Base-by-base conservation (phyloP, 257 asterid species). In the Ballota nigra region DNA sequence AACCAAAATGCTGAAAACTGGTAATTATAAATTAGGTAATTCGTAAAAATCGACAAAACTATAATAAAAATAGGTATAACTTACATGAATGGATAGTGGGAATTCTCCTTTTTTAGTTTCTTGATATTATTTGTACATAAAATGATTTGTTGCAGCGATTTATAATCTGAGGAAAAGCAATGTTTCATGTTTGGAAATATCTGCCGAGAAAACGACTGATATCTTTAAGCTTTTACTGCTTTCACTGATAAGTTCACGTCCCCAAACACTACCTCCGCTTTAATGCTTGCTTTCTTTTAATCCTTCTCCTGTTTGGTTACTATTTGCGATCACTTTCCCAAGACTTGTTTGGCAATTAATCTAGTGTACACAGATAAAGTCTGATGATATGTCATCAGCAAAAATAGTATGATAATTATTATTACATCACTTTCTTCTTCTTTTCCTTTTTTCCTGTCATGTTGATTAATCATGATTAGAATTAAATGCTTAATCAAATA, bases 141-240 rank as follows among this genome's bases (percentile, higher is more conserved):
- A 38, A 59, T 41, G 26, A 52, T 59, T 41, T 70, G 38, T 26
- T 60, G 69, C 62, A 28, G 72, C 13, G 22, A 49, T 24, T 57
- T 33, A 19, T 10, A 26, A 52, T 18, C 5, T 7, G 16, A 3
- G 6, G 16, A 49, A 75, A 34, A 51, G 57, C 45, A 47, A 47
- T 47, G 55, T 47, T 47, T 47, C 3, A 47, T n/a, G 22, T 47
- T 45, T 47, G 55, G 53, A 11, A 56, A 51, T 34, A 83, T 81
- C 78, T 66, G 75, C 16, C 23, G 34, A 53, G 82, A 80, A 79
- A 82, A 80, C 4, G 85, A 86, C 63, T 78, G 87, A 71, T 82
- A 73, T 75, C 81, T 86, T 66, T 72, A 53, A 40, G 55, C 63
- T 56, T 81, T 63, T 74, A 72, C 63, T 79, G 68, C 72, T 73